Evolutionary conservation across 768 basidiomycete species (phyloP), one percentile per base, ranked within the genome.

Genomic region (Lactarius indigo): DNA sequence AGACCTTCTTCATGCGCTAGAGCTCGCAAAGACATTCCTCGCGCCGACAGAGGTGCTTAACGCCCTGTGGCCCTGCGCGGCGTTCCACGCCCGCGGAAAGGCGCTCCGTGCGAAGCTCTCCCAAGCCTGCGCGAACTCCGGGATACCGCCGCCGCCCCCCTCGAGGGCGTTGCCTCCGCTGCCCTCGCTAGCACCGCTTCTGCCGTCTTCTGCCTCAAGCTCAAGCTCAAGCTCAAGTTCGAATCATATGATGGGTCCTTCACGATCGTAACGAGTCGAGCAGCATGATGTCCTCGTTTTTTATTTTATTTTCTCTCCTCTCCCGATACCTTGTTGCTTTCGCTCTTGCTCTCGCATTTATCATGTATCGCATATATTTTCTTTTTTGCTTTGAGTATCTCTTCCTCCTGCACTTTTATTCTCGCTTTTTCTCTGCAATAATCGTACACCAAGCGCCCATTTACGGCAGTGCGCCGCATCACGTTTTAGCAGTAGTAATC

Each of bases 41-140:
- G 72, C 81, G 12, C 83, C 87, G 2, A 78, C 90, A 41, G 90
- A 92, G 63, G 83, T 85, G 18, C 80, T 91, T 74, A 89, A 87
- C 69, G 80, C 80, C 28, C 78, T 91, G 35, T 92, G 91, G 90
- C 88, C 88, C 3, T 84, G 82, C 50, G 6, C 58, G 75, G 75
- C 26, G 33, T 74, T 75, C 59, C 69, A 69, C 52, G 30, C 47
- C 20, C 71, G 69, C 28, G 68, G 73, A 37, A 66, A 72, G 55
- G 69, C 69, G 54, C 68, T 76, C 44, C 75, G 74, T 47, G 44
- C 39, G n/a, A 60, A 68, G 39, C 69, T 76, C 30, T 64, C 66
- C n/a, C 68, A 69, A 18, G 75, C 74, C 1, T 76, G 75, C 57
- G 33, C 47, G 23, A 58, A 66, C 35, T 71, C 73, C 26, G 68